These are phyloP conservation scores for Pittosporum tobira DNA, from an alignment of 129 eudicot genomes.

Conservation along the genomic window DNA sequence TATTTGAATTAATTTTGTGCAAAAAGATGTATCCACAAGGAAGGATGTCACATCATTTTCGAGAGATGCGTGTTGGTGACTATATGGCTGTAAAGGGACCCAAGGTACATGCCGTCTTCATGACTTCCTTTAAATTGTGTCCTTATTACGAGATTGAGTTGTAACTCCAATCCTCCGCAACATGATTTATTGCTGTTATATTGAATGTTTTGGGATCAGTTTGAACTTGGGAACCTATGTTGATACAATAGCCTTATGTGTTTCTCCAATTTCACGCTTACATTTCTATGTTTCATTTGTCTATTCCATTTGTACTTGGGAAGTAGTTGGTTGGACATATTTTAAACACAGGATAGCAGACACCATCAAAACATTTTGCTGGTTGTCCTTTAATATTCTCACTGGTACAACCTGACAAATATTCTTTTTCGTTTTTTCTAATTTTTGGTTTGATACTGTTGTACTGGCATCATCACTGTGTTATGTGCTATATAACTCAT, in stretches of 20 bases:
- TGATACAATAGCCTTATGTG: conserved; percentile 1
- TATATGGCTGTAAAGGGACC: conserved; percentile 87
- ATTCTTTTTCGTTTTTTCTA: conserved; percentile 8
- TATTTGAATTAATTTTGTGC: neutral
- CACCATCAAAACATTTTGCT: neutral
- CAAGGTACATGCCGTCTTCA: conserved; percentile 38
- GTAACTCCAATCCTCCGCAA: neutral
- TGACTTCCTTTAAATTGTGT: conserved; percentile 4
- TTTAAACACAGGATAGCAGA: neutral
- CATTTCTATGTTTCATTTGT: neutral
- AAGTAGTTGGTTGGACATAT: neutral
- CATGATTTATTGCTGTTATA: neutral
- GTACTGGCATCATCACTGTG: neutral
- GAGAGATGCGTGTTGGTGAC: conserved; percentile 90
- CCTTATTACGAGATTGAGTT: conserved; percentile 1
- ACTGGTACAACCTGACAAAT: neutral
- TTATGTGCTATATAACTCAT: neutral
- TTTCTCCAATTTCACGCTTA: neutral
- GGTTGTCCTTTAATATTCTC: neutral
- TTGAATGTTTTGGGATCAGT: neutral
- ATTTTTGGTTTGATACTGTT: neutral
- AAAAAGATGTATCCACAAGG: conserved; percentile 96
- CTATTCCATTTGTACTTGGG: neutral
- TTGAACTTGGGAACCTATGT: neutral
- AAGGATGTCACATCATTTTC: conserved; percentile 94